Conservation (phyloP, 1,284 basidiomycete species). For the Bjerkandera adusta region DNA sequence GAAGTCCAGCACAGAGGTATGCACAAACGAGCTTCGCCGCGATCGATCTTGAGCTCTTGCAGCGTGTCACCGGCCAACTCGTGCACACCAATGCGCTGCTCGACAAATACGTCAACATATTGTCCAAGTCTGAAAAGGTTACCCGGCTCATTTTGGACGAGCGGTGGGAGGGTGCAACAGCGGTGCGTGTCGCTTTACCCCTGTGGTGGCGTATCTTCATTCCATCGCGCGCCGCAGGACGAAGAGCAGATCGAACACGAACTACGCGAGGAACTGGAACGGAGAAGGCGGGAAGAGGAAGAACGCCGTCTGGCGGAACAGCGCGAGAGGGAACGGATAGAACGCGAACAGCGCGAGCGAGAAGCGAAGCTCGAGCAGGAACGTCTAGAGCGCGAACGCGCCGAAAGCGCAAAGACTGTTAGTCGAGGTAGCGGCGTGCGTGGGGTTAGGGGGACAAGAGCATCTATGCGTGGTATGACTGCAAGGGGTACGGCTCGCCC, state of each 20-base stretch:
- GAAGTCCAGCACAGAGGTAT: constrained; percentile 64
- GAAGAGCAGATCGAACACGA: constrained; percentile 52
- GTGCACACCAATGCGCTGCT: constrained; percentile 68
- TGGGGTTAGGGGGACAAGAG: constrained; percentile 37
- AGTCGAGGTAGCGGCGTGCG: constrained; percentile 33
- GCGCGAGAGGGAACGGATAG: constrained; percentile 47
- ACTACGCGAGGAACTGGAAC: constrained; percentile 44
- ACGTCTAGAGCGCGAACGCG: constrained; percentile 29
- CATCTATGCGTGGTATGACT: constrained; percentile 32
- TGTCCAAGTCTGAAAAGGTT: constrained; percentile 67
- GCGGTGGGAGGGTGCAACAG: constrained; percentile 67
- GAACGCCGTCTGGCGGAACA: constrained; percentile 44
- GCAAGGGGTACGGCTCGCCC: background rate
- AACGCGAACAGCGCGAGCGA: constrained; percentile 50
- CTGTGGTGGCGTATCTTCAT: background rate
- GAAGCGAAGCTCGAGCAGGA: constrained; percentile 46
- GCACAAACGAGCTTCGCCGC: constrained; percentile 19
- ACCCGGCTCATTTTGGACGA: constrained; percentile 71
- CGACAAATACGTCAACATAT: constrained; percentile 67
- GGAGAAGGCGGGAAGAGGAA: constrained; percentile 46
- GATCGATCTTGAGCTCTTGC: background rate
- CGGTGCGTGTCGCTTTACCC: constrained; percentile 40
- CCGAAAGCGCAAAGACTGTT: constrained; percentile 17
- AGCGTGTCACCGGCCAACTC: constrained; percentile 65
- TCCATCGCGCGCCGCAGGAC: constrained; percentile 42